Percentiles rank a stretch among this genome's conserved stretches.
Conservation (phyloP, 768 basidiomycete species). For the Tricholoma hemisulphureum region DNA sequence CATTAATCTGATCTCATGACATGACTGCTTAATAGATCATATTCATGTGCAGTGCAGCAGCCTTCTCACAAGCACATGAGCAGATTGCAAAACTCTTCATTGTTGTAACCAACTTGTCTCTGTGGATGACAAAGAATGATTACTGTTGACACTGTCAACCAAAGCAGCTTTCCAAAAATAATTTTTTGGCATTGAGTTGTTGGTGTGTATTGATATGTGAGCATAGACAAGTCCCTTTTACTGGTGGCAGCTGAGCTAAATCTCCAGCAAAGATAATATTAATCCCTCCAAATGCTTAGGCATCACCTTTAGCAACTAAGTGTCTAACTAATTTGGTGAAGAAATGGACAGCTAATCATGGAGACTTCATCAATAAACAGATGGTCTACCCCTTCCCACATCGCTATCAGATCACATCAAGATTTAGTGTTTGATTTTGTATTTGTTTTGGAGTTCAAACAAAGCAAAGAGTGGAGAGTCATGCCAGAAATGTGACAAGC, state of each 20-base stretch:
- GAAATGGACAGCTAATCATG: neutral
- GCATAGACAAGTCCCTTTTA: neutral
- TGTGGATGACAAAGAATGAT: neutral
- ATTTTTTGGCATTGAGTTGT: too few species aligned
- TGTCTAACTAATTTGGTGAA: too few species aligned
- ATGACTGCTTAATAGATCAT: neutral
- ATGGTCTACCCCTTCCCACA: constrained; percentile 22
- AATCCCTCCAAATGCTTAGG: neutral
- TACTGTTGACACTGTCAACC: neutral
- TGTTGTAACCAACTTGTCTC: neutral
- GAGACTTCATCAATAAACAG: neutral
- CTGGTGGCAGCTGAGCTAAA: neutral
- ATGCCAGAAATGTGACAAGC: constrained; percentile 37
- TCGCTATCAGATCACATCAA: neutral
- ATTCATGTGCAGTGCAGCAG: constrained; percentile 1
- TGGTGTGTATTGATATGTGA: too few species aligned
- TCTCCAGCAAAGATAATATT: neutral
- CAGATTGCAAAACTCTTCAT: neutral
- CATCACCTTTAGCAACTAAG: neutral
- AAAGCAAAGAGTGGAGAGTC: constrained; percentile 37
- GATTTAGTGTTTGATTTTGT: neutral
- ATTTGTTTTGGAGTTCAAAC: constrained; percentile 10
- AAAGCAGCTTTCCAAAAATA: too few species aligned
- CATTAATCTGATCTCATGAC: neutral
- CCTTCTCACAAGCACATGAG: neutral